Conservation (phyloP, 2,329 filamentous ascomycete species). For the Alternaria gansuensis region DNA sequence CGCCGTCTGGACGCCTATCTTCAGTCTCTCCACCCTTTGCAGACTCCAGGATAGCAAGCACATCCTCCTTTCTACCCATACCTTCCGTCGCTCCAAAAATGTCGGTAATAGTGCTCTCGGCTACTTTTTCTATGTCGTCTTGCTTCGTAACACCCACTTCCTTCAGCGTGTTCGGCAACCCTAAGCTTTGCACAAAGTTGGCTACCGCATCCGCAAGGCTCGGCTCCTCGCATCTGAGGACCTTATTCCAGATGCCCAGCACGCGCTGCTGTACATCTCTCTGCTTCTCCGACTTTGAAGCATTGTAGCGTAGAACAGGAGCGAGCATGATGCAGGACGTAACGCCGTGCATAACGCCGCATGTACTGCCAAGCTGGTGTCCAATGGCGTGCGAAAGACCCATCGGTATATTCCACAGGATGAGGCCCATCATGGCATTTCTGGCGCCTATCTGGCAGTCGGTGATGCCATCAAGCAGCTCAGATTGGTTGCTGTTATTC, state of each 20-base stretch:
- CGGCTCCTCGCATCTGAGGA: conserved; percentile 26
- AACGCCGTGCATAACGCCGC: conserved; percentile 36
- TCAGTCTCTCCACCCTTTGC: conserved; percentile 14
- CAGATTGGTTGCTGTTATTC: conserved; percentile 16
- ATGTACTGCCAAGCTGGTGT: conserved; percentile 33
- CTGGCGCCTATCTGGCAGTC: conserved; percentile 35
- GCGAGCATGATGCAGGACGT: conserved; percentile 37
- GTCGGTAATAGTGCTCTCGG: conserved; percentile 37
- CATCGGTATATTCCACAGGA: conserved; percentile 30
- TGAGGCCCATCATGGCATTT: conserved; percentile 34
- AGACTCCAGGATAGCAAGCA: conserved; percentile 24
- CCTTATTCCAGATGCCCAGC: conserved; percentile 32
- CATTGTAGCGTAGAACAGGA: conserved; percentile 30
- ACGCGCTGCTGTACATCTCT: conserved; percentile 24
- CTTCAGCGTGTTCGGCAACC: conserved; percentile 30
- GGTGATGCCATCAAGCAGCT: conserved; percentile 30
- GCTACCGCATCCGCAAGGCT: conserved; percentile 34
- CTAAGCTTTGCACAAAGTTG: conserved; percentile 30
- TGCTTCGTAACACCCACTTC: conserved; percentile 33
- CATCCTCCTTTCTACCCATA: conserved; percentile 19
- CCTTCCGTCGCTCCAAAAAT: conserved; percentile 20
- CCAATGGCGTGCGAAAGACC: conserved; percentile 37
- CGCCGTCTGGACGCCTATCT: background rate
- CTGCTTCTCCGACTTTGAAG: conserved; percentile 22
- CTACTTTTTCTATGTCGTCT: conserved; percentile 31